phyloP scores from a whole-genome alignment of 768 basidiomycete genomes.

The Hortiboletus flavorubellus region DNA sequence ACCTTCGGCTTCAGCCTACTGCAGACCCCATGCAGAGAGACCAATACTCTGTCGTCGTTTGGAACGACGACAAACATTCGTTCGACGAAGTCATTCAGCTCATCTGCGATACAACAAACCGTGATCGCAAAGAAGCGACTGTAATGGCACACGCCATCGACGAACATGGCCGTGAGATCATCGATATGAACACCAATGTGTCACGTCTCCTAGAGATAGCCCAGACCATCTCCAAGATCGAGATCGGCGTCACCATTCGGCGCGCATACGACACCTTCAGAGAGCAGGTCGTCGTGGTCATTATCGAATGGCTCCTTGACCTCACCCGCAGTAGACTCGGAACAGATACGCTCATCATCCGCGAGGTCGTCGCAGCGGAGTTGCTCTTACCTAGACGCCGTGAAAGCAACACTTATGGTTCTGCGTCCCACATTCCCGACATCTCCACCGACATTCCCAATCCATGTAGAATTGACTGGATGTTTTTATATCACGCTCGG shows the following conservation, averaged over 20 bases:
- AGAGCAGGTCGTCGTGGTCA: slow-evolving; percentile 78
- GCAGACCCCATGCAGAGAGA: slow-evolving; percentile 79
- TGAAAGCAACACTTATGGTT: slow-evolving; percentile 45
- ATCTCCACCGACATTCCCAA: slow-evolving; percentile 41
- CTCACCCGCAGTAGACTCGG: slow-evolving; percentile 70
- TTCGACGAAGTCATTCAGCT: slow-evolving; percentile 82
- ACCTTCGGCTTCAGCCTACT: slow-evolving; percentile 69
- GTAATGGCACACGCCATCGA: slow-evolving; percentile 62
- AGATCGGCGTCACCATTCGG: slow-evolving; percentile 87
- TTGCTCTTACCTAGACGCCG: slow-evolving; percentile 59
- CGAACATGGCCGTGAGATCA: slow-evolving; percentile 75
- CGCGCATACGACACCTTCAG: slow-evolving; percentile 84
- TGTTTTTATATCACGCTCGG: slow-evolving; percentile 78
- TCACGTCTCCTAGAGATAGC: slow-evolving; percentile 70
- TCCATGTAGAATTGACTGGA: slow-evolving; percentile 64
- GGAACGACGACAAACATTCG: slow-evolving; percentile 98
- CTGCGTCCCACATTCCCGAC: slow-evolving; percentile 36
- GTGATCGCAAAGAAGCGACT: slow-evolving; percentile 54
- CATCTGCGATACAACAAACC: slow-evolving; percentile 51
- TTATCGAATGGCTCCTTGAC: slow-evolving; percentile 85
- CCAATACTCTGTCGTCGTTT: slow-evolving; percentile 77
- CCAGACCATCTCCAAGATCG: slow-evolving; percentile 78
- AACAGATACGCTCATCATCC: slow-evolving; percentile 60
- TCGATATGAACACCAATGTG: slow-evolving; percentile 63
- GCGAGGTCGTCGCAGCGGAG: slow-evolving; percentile 71